Percentiles rank a stretch among this genome's conserved stretches.
Evolutionary conservation across 495 filamentous ascomycete species (phyloP).

Genomic region (Aspergillus ostianus): DNA sequence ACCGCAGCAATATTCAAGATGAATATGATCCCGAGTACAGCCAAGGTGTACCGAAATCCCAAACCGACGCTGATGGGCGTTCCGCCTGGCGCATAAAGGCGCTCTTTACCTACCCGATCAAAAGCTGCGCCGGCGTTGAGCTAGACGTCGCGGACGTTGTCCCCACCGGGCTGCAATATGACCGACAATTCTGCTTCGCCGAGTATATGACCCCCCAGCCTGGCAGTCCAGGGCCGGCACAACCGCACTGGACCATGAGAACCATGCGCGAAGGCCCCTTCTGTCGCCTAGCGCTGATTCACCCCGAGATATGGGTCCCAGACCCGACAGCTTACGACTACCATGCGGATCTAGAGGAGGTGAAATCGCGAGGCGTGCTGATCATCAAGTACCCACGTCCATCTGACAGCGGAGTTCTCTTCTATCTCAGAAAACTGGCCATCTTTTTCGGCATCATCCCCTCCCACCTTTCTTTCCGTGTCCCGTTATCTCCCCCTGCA

Average conservation of each 20-base stretch:
- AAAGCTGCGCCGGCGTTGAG: slow-evolving; percentile 82
- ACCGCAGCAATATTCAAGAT: slow-evolving; percentile 36
- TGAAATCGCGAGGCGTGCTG: slow-evolving; percentile 39
- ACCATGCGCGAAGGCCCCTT: slow-evolving; percentile 70
- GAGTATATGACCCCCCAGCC: slow-evolving; percentile 51
- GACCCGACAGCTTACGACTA: slow-evolving; percentile 53
- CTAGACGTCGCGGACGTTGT: slow-evolving; percentile 64
- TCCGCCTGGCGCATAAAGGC: slow-evolving; percentile 65
- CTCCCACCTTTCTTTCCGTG: slow-evolving; percentile 42
- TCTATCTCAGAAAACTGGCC: slow-evolving; percentile 13
- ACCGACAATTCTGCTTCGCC: slow-evolving; percentile 82
- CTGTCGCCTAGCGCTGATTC: slow-evolving; percentile 67
- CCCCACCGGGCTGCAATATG: slow-evolving; percentile 71
- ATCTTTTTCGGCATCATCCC: slow-evolving; percentile 24
- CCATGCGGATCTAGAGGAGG: slow-evolving; percentile 33
- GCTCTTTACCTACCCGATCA: slow-evolving; percentile 84
- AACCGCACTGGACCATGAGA: slow-evolving; percentile 67
- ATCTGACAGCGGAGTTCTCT: slow-evolving; percentile 5
- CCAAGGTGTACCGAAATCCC: slow-evolving; percentile 19
- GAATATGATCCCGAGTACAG: slow-evolving; percentile 38
- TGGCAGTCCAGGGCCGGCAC: slow-evolving; percentile 33
- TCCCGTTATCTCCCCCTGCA: slow-evolving; percentile 64
- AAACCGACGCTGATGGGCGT: slow-evolving; percentile 15
- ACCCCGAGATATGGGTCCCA: slow-evolving; percentile 77
- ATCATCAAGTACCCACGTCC: slow-evolving; percentile 37